Evolutionary conservation across 2,329 filamentous ascomycete genomes (phyloP), one percentile per base, ranked within the genome.

Genomic region (Xylariomycetidae sp.): DNA sequence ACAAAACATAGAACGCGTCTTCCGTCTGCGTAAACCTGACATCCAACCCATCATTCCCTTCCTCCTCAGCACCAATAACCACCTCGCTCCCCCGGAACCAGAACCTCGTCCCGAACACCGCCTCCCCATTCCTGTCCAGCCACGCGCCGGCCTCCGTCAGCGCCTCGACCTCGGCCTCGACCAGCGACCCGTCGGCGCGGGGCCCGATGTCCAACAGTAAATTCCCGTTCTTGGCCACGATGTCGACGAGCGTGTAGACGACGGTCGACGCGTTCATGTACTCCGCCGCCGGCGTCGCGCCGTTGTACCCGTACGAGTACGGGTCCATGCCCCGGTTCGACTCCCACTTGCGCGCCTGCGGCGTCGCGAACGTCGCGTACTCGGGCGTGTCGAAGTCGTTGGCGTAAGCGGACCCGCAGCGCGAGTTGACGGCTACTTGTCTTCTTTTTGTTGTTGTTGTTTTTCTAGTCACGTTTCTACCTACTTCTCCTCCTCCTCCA

Each of bases 301-400:
- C 59, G 48, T 80, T 79, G 54, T 72, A 80, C 3, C 74, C 75
- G 44, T 79, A 80, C 41, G 61, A 67, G 45, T 64, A 78, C 0
- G 75, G 74, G 44, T 80, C 75, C 70, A 80, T 74, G 23, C 75
- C 75, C 26, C 64, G 63, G 52, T 70, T 80, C 25, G 58, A 69
- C 54, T 80, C 76, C 74, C 74, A 80, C 51, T 80, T 79, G 17
- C 71, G 61, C 19, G 59, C 50, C 50, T 75, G 71, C 7, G 69
- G 64, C 3, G 66, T 61, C 3, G 60, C 55, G 48, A 70, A 75
- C 6, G 61, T 62, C 17, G 61, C 57, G 48, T 79, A 80, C 49
- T 80, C 75, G 1, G 75, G 75, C 1, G 74, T 80, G 49, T 79
- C 74, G 44, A 77, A 80, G 55, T 80, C 53, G 4, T 49, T 74